Conservation (phyloP, 163 green algal genomes). For the Scenedesmus sp. region DNA sequence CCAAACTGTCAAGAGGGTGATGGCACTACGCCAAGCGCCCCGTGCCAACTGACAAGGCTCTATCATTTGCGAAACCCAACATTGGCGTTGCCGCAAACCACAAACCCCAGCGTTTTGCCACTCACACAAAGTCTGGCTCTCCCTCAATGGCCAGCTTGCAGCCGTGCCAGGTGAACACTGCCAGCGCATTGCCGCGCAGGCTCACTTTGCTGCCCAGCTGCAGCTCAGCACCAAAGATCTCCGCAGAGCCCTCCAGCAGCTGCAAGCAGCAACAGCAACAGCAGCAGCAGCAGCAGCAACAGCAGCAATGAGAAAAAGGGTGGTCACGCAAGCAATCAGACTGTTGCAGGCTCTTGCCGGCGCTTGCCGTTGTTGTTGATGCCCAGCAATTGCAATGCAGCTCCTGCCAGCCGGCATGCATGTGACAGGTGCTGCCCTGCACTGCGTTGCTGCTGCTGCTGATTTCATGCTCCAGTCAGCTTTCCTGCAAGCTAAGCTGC, state of each 20-base stretch:
- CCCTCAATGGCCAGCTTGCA: slow-evolving; percentile 36
- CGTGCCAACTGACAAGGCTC: too few relatives aligned
- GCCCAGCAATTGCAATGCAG: too few relatives aligned
- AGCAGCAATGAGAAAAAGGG: neutral
- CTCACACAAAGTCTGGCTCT: slow-evolving; percentile 44
- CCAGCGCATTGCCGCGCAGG: slow-evolving; percentile 24
- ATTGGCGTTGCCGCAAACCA: too few relatives aligned
- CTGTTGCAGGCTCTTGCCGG: neutral
- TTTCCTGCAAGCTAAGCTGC: too few relatives aligned
- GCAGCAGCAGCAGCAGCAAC: neutral
- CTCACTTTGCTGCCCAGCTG: neutral
- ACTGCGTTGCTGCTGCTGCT: too few relatives aligned
- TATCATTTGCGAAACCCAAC: too few relatives aligned
- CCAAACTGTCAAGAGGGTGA: too few relatives aligned
- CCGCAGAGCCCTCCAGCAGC: slow-evolving; percentile 43
- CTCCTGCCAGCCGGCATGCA: neutral
- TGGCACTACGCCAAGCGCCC: too few relatives aligned
- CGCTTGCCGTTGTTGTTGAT: too few relatives aligned
- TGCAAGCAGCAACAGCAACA: slow-evolving; percentile 3
- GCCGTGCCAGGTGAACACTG: slow-evolving; percentile 51
- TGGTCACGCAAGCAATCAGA: neutral
- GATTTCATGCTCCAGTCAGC: too few relatives aligned
- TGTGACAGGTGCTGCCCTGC: neutral
- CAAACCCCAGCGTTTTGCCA: neutral
- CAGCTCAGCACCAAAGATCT: slow-evolving; percentile 56